Percentiles rank a stretch among this genome's conserved stretches.
Conservation (phyloP, 2,329 filamentous ascomycete genomes). For the Fusarium bulbicola region DNA sequence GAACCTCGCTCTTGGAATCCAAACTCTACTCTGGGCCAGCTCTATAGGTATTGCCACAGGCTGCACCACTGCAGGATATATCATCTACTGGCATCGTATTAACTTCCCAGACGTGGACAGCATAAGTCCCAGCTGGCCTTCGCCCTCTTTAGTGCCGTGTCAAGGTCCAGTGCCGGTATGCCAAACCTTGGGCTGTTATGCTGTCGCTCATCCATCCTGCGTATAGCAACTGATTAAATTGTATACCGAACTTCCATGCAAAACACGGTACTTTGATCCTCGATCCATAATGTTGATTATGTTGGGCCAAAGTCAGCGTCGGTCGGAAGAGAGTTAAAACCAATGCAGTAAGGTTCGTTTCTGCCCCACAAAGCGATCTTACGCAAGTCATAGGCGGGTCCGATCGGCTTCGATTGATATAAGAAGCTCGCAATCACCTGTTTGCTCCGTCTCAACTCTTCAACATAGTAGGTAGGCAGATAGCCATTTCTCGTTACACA, state of each 20-base stretch:
- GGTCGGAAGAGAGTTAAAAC: neutral
- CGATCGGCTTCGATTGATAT: neutral
- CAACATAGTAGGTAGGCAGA: neutral
- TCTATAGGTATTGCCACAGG: too few species aligned
- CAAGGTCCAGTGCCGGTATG: neutral
- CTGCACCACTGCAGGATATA: neutral
- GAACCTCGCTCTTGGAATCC: neutral
- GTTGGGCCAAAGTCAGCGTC: neutral
- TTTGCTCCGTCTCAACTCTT: neutral
- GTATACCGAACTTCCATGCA: neutral
- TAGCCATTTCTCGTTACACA: neutral
- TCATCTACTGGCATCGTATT: neutral
- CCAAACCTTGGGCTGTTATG: neutral
- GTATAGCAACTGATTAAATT: neutral
- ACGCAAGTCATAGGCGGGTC: neutral
- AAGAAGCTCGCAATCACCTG: conserved; percentile 14
- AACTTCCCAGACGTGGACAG: neutral
- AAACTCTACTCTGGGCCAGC: neutral
- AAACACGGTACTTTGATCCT: neutral
- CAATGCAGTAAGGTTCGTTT: conserved; percentile 1
- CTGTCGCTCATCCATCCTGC: too few species aligned
- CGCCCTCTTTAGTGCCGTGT: neutral
- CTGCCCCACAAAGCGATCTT: conserved; percentile 5
- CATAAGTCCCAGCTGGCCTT: neutral
- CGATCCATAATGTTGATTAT: neutral